Conservation (phyloP, 176 grass and related monocot species). For the bread wheat (Triticum aestivum) region IWGSC_CS_RefSeq_v2.1 NC_057812.1:662710706-662711205, state of each 20-base stretch:
- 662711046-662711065: background rate
- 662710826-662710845: too few species aligned
- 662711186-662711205: background rate
- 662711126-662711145: too few species aligned
- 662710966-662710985: background rate
- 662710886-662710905: background rate
- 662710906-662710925: background rate
- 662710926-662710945: background rate
- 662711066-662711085: slow-evolving; percentile 28
- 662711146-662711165: background rate
- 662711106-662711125: background rate
- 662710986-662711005: background rate
- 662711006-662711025: too few species aligned
- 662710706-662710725: too few species aligned
- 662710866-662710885: background rate
- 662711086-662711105: background rate
- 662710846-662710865: too few species aligned
- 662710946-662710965: background rate
- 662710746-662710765: too few species aligned
- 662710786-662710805: too few species aligned
- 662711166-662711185: slow-evolving; percentile 6
- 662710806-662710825: too few species aligned
- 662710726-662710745: too few species aligned
- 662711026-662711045: too few species aligned
- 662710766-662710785: too few species aligned